Evolutionary conservation across 164 flowering plant species (phyloP).

Genomic region (Magnolia sinica): DNA sequence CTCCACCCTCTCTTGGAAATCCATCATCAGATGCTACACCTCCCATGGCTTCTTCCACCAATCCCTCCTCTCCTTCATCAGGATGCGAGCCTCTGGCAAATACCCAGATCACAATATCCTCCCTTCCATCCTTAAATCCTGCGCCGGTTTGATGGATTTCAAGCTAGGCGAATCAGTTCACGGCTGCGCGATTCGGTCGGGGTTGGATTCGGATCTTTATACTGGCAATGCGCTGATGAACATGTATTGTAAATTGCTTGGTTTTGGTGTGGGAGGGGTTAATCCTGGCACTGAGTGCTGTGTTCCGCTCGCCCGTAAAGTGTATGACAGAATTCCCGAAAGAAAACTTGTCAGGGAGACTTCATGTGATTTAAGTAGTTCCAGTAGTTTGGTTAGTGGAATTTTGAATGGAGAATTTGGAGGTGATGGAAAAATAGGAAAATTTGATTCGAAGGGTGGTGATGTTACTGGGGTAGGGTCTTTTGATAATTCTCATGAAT

Average conservation of each 20-base stretch:
- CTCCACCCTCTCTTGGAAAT: slow-evolving; percentile 53
- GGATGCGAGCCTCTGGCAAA: slow-evolving; percentile 53
- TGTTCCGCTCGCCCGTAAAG: not conserved
- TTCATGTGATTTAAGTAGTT: not conserved
- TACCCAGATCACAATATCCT: slow-evolving; percentile 65
- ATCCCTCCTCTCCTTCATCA: slow-evolving; percentile 37
- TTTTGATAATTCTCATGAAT: not conserved
- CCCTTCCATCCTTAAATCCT: slow-evolving; percentile 76
- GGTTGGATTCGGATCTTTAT: slow-evolving; percentile 64
- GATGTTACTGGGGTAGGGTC: not conserved
- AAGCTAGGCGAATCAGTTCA: slow-evolving; percentile 70
- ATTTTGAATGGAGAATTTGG: not conserved
- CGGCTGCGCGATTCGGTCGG: slow-evolving; percentile 54
- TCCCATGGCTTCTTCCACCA: slow-evolving; percentile 36
- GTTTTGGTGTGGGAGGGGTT: slow-evolving; percentile 4
- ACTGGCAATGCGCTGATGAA: slow-evolving; percentile 86
- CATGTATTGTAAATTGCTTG: slow-evolving; percentile 66
- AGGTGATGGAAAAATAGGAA: not conserved
- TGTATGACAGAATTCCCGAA: slow-evolving; percentile 47
- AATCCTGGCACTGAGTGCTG: not conserved
- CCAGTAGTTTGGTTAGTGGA: not conserved
- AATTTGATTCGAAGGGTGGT: not conserved
- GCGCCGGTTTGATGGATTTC: slow-evolving; percentile 43
- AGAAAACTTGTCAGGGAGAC: slow-evolving; percentile 7
- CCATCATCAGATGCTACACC: slow-evolving; percentile 67